phyloP scores from a whole-genome alignment of 495 filamentous ascomycete genomes.

The Pyronema domesticum region DNA sequence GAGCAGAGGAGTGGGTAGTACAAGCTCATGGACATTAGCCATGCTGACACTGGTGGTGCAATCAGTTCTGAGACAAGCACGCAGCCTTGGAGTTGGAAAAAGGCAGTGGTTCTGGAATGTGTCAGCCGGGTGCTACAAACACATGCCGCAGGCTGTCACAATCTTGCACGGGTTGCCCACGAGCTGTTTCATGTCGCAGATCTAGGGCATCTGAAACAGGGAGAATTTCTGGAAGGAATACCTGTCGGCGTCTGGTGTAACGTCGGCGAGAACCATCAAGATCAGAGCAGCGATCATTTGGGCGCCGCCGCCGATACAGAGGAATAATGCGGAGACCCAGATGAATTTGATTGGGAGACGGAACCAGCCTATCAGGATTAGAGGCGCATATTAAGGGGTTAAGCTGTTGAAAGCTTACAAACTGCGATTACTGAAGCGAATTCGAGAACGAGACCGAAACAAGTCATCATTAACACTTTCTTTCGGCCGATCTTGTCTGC shows the following conservation, averaged over 20 bases:
- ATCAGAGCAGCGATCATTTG: constrained; percentile 5
- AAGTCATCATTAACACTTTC: not conserved
- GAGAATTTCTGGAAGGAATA: not conserved
- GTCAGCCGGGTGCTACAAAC: not conserved
- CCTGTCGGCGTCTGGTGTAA: constrained; percentile 4
- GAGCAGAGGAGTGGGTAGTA: not conserved
- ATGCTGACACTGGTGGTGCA: constrained; percentile 1
- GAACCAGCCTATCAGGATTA: not conserved
- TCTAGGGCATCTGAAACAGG: not conserved
- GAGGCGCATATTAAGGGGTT: too few species aligned
- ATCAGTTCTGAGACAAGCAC: constrained; percentile 4
- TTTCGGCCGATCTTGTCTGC: constrained; percentile 1
- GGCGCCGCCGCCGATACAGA: constrained; percentile 2
- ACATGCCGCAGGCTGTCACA: too few species aligned
- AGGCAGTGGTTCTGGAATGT: not conserved
- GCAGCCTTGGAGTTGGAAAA: constrained; percentile 7
- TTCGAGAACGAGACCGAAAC: not conserved
- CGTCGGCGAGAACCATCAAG: constrained; percentile 9
- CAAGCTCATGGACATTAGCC: not conserved
- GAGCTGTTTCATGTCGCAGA: too few species aligned
- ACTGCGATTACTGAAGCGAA: not conserved
- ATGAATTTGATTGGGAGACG: not conserved
- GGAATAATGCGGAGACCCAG: constrained; percentile 1
- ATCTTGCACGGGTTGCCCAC: too few species aligned
- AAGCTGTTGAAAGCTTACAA: not conserved